Base-by-base conservation (phyloP, 2,329 filamentous ascomycete species). In the Neocatenulostroma microsporum region DNA sequence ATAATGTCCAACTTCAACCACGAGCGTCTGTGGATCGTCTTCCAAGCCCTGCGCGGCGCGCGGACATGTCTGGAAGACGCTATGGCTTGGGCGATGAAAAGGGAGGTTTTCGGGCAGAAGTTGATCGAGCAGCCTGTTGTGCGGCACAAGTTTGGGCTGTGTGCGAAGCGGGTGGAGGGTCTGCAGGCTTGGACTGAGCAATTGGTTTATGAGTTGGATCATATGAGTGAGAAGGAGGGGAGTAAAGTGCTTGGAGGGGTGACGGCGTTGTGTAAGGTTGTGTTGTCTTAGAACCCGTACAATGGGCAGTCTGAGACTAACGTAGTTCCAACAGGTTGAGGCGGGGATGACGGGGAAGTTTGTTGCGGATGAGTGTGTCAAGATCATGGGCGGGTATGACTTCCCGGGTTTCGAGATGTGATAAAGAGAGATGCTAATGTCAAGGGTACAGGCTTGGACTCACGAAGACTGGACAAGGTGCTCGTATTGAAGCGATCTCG, bases 91-190 rank as follows among this genome's bases (percentile, higher is more conserved):
- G 71, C 72, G 14, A 56, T 81, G 44, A 78, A 78, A 58, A 68
- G 78, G 15, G 77, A 81, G 55, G 78, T 78, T 1, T 82, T 82
- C 46, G 74, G 75, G 3, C 79, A 79, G 56, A 68, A 74, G 0
- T 65, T 86, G 9, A 76, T 85, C 61, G 78, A 84, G 10, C 82
- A 85, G 56, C 77, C 81, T 0, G 81, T 86, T 0, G 80, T 86
- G 20, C 65, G 82, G 10, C 12, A 11, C 21, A 48, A 49, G 25
- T 23, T 49, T 27, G 26, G 18, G 10, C 26, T 18, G 1, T 19
- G 38, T 9, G 40, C 23, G 4, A 32, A 28, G n/a, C 19, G 21
- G 11, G 36, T 48, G 17, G 47, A 49, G 24, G 19, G 34, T 11
- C 18, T 21, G 10, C 34, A 40, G 7, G 38, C 46, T 4, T 37